A percentile compares a stretch with the other conserved stretches of the same genome.
phyloP scores from a whole-genome alignment of 2,329 filamentous ascomycete species.

The Pseudogymnoascus sp. region DNA sequence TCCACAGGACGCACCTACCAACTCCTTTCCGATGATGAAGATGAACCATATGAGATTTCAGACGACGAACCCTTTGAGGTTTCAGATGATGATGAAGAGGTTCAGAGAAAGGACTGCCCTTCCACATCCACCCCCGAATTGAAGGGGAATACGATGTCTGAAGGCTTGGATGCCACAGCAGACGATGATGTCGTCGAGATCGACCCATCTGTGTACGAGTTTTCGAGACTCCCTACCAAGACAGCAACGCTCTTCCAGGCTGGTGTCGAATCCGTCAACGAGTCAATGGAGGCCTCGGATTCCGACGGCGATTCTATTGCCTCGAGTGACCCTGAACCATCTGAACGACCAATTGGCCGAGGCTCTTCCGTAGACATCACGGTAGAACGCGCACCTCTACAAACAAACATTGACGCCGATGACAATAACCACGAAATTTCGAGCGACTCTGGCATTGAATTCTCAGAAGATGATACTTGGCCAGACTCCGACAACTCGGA shows the following conservation, averaged over 20 bases:
- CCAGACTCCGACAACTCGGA: not conserved
- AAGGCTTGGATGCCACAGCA: not conserved
- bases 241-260: not conserved
- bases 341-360: not conserved
- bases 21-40: not conserved
- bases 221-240: not conserved
- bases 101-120: not conserved
- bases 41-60: not conserved
- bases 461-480: not conserved
- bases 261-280: not conserved
- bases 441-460: not conserved
- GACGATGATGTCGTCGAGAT: not conserved
- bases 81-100: not conserved
- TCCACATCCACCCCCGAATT: not conserved
- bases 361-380: not conserved
- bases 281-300: not conserved
- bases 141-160: not conserved
- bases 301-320: not conserved
- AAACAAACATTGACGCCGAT: not conserved
- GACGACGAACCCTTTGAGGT: not conserved
- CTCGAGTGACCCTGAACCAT: not conserved
- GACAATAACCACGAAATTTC: not conserved
- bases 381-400: not conserved
- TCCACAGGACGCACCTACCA: slow-evolving; percentile 1
- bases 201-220: not conserved